phyloP scores from a whole-genome alignment of 441 rosid genomes.

The Pelargonium australe region DNA sequence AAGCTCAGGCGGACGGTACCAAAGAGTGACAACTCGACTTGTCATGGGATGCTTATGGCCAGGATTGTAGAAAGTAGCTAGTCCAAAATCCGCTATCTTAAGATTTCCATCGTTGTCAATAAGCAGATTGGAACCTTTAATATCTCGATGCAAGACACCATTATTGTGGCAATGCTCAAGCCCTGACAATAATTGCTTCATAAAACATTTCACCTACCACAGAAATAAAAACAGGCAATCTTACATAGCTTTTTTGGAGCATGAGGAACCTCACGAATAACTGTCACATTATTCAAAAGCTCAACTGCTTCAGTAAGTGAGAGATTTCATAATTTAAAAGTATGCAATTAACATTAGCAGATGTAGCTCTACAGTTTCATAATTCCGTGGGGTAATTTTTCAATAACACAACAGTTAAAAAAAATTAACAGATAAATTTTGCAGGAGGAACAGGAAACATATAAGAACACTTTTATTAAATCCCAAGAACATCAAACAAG shows the following conservation, averaged over 20 bases:
- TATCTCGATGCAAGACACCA: slow-evolving; percentile 83
- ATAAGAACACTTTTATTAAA: background rate
- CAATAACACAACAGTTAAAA: too few relatives aligned
- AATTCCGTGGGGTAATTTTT: too few relatives aligned
- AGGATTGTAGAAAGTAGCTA: slow-evolving; percentile 72
- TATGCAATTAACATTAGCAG: background rate
- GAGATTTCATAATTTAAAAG: background rate
- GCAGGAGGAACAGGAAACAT: background rate
- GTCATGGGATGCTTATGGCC: slow-evolving; percentile 63
- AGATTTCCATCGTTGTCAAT: slow-evolving; percentile 66
- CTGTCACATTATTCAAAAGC: background rate
- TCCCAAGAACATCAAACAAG: background rate
- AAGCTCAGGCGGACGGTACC: slow-evolving; percentile 94
- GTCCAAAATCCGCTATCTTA: slow-evolving; percentile 91
- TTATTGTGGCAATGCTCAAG: slow-evolving; percentile 78
- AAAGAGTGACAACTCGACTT: slow-evolving; percentile 85
- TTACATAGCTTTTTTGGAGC: slow-evolving; percentile 8
- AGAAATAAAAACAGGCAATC: slow-evolving; percentile 6
- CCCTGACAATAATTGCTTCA: slow-evolving; percentile 78
- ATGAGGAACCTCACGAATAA: background rate
- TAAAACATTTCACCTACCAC: slow-evolving; percentile 69
- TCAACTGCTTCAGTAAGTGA: background rate
- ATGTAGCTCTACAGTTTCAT: background rate
- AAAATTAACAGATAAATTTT: too few relatives aligned
- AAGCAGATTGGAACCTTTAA: slow-evolving; percentile 85